Evolutionary conservation across 1,139 yeast genomes (phyloP), one percentile per base, ranked within the genome.

Genomic region (Kodamaea alishanica): DNA sequence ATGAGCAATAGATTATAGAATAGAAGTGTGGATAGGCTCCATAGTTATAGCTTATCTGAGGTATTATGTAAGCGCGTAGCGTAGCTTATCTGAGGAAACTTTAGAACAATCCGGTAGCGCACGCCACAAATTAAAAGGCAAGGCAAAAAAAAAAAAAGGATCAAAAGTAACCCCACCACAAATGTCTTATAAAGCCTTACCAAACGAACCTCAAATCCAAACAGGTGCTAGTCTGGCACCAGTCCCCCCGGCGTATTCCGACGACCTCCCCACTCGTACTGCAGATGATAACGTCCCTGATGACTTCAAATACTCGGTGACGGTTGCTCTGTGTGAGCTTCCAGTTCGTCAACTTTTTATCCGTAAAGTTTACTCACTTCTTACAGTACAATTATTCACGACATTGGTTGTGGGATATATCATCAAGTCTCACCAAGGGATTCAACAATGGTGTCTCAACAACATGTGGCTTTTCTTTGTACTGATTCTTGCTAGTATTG

Each of bases 231-330:
- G 20, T 4, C 20, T 15, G 20, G 20, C 20, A 4, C 20, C 20
- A 15, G 20, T 15, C 20, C 54, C 65, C 3, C 68, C 70, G 9
- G 55, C 59, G 1, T 61, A 61, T 42, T 44, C 36, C n/a, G 42
- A 39, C 41, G 56, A 43, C 32, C 47, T 30, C 43, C 44, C 23
- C 31, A 59, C 56, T 8, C 51, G 74, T 42, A 48, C 51, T 8
- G 63, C 54, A 10, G 72, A 70, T 10, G 77, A 72, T 50, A 60
- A 68, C 48, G 54, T 78, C 35, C 84, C 84, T 3, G 95, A 87
- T 53, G 95, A 87, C 61, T 88, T 87, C 76, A 88, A 88, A 58
- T 87, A 83, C 61, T 79, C 86, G 26, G 85, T 84, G 7, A 75
- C 77, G 42, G 95, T 88, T 24, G 79, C 89, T 6, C 80, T 84